These are phyloP conservation scores for Penicillium brasilianum DNA, from an alignment of 2,329 filamentous ascomycete genomes.

Conservation along the genomic window DNA sequence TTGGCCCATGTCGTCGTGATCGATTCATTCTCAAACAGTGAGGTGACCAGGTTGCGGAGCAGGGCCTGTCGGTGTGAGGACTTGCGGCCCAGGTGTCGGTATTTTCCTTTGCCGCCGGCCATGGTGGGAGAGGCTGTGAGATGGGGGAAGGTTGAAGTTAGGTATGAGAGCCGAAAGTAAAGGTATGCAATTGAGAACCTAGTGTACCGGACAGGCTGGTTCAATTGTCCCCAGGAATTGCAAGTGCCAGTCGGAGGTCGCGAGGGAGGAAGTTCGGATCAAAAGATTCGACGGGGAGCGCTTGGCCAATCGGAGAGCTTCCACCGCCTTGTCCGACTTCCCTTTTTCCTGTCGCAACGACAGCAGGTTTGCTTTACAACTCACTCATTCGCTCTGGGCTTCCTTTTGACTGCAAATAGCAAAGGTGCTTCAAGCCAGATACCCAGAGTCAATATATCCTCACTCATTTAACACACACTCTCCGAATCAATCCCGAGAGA, in stretches of 20 bases:
- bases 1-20: conserved; percentile 96
- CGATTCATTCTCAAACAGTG: conserved; percentile 88
- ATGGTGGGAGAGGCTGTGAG: conserved; percentile 54
- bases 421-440: not conserved
- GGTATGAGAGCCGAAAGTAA: not conserved
- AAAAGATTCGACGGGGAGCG: conserved; percentile 41
- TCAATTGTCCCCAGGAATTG: conserved; percentile 1
- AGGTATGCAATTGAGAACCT: conserved; percentile 7
- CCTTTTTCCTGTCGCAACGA: conserved; percentile 17
- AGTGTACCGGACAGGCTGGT: not conserved
- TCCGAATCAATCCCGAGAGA: not conserved
- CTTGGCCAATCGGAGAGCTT: conserved; percentile 43
- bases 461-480: not conserved
- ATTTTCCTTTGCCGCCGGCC: conserved; percentile 86
- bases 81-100: conserved; percentile 82
- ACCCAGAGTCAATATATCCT: too few relatives aligned
- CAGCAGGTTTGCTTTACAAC: not conserved
- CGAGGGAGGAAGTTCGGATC: conserved; percentile 18
- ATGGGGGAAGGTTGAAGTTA: conserved; percentile 1
- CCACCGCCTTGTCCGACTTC: conserved; percentile 30
- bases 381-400: not conserved
- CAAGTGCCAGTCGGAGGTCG: conserved; percentile 4
- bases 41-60: conserved; percentile 93
- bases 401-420: not conserved
- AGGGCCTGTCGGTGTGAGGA: conserved; percentile 90